Base-by-base conservation (phyloP, 192 early-diverging fungal genomes). In the Backusella circina region DNA sequence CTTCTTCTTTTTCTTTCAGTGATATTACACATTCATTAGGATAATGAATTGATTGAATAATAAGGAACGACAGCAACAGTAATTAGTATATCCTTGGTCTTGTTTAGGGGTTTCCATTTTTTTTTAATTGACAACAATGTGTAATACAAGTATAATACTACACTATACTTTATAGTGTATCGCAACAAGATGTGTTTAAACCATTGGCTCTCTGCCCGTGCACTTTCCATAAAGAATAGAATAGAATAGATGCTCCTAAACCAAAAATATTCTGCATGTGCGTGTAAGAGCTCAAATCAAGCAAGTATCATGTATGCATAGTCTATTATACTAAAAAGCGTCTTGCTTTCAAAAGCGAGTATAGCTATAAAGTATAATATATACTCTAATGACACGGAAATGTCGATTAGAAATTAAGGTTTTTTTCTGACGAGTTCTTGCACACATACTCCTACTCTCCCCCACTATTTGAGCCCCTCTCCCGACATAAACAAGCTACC, bases 231-330 rank as follows among this genome's bases (percentile, higher is more conserved):
- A 61, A 61, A 61, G 54, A 26, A 61, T 13, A 61, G 51, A 13
- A 61, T 61, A 61, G 26, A 61, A 61, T 61, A 28, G 54, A 61
- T 28, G 54, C 23, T 61, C 54, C 54, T 61, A 61, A 61, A 61
- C 54, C 54, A 61, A 61, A 61, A 61, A 28, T 28, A 30, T 61
- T 61, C 54, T 61, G 54, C 54, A 61, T 61, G 54, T 61, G 54
- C 54, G 54, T 61, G 54, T 61, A 61, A 61, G n/a, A 61, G 54
- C 54, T 61, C 54, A 61, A 61, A 61, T 13, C 23, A 28, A 61
- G 54, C 23, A 61, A 61, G 54, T 61, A n/a, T 61, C 54, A 61
- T 61, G 54, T 61, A 61, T 61, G 54, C 54, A 61, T 26, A 61
- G 54, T 61, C 54, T 28, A 61, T 61, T 61, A 61, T 61, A 61